Evolutionary conservation across 768 basidiomycete genomes (phyloP), one percentile per base, ranked within the genome.

Genomic region (Hirschioporus abietinus): DNA sequence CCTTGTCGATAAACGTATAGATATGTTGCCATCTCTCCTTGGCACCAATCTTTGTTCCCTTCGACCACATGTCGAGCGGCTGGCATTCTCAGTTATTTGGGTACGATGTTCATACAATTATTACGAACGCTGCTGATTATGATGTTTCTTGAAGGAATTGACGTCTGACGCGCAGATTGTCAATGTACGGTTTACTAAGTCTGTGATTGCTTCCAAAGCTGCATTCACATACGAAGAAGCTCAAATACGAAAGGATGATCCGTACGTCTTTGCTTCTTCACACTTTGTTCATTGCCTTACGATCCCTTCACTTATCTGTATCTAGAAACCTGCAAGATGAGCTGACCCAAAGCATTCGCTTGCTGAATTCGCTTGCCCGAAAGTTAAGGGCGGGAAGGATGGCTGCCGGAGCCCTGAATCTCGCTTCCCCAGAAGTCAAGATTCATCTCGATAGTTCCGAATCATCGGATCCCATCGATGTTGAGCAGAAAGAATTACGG

Each of bases 181-280:
- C 64, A 88, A 92, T 68, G 91, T 95, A 57, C 83, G 92, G 62
- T 99, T 96, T 73, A 92, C 89, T 5, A 99, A 99, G 76, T 97
- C 95, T 0, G 96, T 99, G 8, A 99, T 99, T 68, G 90, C 93
- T 9, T 95, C 93, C 5, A 99, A 98, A 74, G 90, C 89, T 63
- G 95, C 96, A 0, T 98, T 99, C 78, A 97, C 96, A 23, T 99
- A 99, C 71, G 93, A 94, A 73, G 95, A 95, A 68, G 97, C 97
- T 5, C 97, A 99, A 74, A 82, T 90, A 27, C 86, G 95, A 58
- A 96, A 96, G 73, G 97, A 99, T 72, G 91, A 99, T 77, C 83
- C 84, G 95, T 95, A 70, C 70, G 92, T 78, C 1, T 42, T 18
- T 61, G 58, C 35, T 58, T 27, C 35, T 52, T 52, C 35, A 67